Evolutionary conservation across 495 filamentous ascomycete species (phyloP), one percentile per base, ranked within the genome.

Genomic region (Physcia stellaris): DNA sequence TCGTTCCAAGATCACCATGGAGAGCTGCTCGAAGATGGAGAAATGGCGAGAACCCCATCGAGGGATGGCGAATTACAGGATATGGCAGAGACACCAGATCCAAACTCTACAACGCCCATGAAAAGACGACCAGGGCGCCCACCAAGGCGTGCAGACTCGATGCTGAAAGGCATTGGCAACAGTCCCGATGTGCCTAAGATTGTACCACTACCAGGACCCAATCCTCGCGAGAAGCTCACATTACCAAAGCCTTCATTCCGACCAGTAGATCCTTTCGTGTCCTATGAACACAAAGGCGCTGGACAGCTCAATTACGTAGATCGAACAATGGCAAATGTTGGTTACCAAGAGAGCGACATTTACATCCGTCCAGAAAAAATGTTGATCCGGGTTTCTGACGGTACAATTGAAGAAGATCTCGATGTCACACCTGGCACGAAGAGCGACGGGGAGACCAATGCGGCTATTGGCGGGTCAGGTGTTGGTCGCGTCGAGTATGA

Each of bases 401-500:
- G 69, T 12, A 78, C 77, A 23, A 69, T 85, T 31, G 86, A 94
- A 46, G 86, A 94, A 45, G 86, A 94, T 45, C 57, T 80, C 32
- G 86, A 93, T 42, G 60, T 79, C 17, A 65, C 61, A 6, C 66
- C 75, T 34, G 61, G 66, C 12, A 48, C 67, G 1, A 73, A 66
- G 24, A 60, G 57, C 11, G 83, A 88, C 22, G 75, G 70, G 7
- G 80, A 86, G 22, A 52, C 61, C 4, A 71, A 72, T 46, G 52
- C 62, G 5, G 60, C 64, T 2, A 51, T 62, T 19, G 60, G 57
- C 27, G 50, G 55, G 10, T 43, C 57, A 11, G 61, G 56, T 1
- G 70, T 83, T 20, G 82, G 85, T 27, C 73, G 84, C 23, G 90
- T 95, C 28, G 90, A 99, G 49, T 99, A 99, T 50, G 90, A 99